These are phyloP conservation scores for Claviceps pazoutovae DNA, from an alignment of 2,329 filamentous ascomycete species.

Conservation along the genomic window DNA sequence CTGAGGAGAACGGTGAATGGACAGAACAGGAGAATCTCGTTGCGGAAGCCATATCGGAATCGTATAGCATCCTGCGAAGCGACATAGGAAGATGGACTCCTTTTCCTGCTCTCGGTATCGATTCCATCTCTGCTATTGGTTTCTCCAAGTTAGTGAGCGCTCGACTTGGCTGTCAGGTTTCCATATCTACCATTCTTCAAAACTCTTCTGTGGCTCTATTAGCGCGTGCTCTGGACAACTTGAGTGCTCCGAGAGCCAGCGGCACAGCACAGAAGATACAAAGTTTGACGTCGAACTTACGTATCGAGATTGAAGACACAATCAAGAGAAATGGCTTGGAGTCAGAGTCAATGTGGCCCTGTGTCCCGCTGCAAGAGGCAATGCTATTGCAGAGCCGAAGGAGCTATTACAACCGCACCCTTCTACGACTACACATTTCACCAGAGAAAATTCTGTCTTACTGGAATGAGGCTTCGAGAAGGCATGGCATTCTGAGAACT, in stretches of 20 bases:
- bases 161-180: slow-evolving; percentile 31
- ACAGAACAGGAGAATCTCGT: slow-evolving; percentile 42
- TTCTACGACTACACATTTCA: slow-evolving; percentile 44
- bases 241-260: background rate
- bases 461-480: slow-evolving; percentile 47
- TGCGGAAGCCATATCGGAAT: slow-evolving; percentile 36
- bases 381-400: slow-evolving; percentile 50
- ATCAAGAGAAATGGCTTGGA: slow-evolving; percentile 12
- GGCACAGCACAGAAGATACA: background rate
- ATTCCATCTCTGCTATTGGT: slow-evolving; percentile 69
- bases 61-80: slow-evolving; percentile 29
- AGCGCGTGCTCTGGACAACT: slow-evolving; percentile 18
- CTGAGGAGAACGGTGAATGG: slow-evolving; percentile 28
- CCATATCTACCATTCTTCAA: slow-evolving; percentile 57
- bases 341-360: slow-evolving; percentile 53
- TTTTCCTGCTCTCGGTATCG: slow-evolving; percentile 64
- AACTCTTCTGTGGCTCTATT: slow-evolving; percentile 53
- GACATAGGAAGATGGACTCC: slow-evolving; percentile 52
- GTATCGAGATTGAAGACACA: background rate
- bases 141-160: slow-evolving; percentile 45
- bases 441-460: slow-evolving; percentile 35
- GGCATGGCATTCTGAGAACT: slow-evolving; percentile 69
- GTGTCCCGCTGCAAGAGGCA: slow-evolving; percentile 75
- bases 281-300: slow-evolving; percentile 14
- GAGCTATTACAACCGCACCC: slow-evolving; percentile 60